Base-by-base conservation (phyloP, 306 rosid species). In the Corylus heterophylla region DNA sequence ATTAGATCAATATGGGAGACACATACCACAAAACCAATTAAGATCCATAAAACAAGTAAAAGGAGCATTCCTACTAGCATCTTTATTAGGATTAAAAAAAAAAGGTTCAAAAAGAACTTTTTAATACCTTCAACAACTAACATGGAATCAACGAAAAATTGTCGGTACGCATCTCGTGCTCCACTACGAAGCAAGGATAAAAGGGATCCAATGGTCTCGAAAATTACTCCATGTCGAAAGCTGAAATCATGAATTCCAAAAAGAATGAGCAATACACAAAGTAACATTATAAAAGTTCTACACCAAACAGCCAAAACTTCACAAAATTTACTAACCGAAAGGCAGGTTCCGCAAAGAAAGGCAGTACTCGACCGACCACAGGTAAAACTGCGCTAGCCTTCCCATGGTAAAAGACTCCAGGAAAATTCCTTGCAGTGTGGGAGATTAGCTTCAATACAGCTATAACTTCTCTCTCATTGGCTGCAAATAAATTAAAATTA, bases 371-470 rank as follows among this genome's bases (percentile, higher is more conserved):
- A 54, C 92, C 97, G 52, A 92, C 18, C 67, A 88, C 71, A 0
- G 98, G 98, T 47, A 90, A 69, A 71, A 91, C 14, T 4, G 93
- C 87, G 69, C 84, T 49, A 62, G 98, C 78, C 76, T 83, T 78
- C 68, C 97, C 97, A 69, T 85, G 92, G 87, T 74, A 87, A 77
- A 91, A 95, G 4, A 91, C 98, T 10, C 92, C 96, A 17, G 97
- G 97, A 78, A 91, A 91, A 64, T 92, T 86, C 78, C 81, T 84
- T 1, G 93, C 92, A 3, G 85, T 80, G 79, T 85, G 89, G 58
- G 96, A 85, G 67, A 92, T 83, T 13, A 95, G 97, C 88, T 87
- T 95, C 54, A 93, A 78, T 0, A 91, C 90, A 2, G 98, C 97
- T 27, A 82, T 85, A 1, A 86, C 96, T 80, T 92, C 97, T 80